Conservation (phyloP, 768 basidiomycete species). For the Phylloporus sp. region DNA sequence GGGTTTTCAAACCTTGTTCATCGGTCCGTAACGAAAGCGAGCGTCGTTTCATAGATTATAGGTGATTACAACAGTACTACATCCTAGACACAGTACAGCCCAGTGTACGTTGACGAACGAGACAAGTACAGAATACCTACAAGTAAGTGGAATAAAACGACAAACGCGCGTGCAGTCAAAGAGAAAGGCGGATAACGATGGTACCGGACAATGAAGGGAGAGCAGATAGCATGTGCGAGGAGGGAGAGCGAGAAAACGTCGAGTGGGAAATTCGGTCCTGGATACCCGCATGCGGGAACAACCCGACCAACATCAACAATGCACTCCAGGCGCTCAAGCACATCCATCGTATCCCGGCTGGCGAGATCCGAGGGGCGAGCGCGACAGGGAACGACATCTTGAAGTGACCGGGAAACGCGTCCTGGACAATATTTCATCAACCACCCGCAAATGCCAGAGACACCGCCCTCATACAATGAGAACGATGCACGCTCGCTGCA, state of each 20-base stretch:
- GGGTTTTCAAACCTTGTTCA: not conserved
- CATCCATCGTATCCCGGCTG: constrained; percentile 32
- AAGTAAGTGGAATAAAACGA: constrained; percentile 24
- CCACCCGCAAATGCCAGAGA: constrained; percentile 21
- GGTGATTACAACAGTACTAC: constrained; percentile 28
- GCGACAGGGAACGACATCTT: constrained; percentile 10
- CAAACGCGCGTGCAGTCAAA: constrained; percentile 19
- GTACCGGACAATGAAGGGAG: constrained; percentile 19
- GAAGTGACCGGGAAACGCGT: constrained; percentile 1
- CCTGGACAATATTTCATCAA: constrained; percentile 21
- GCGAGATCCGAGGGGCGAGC: constrained; percentile 34
- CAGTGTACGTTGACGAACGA: constrained; percentile 26
- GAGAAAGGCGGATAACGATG: constrained; percentile 21
- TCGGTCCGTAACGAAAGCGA: constrained; percentile 12
- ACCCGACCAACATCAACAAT: constrained; percentile 11
- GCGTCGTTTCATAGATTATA: constrained; percentile 26
- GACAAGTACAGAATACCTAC: constrained; percentile 35
- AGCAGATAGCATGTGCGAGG: constrained; percentile 14
- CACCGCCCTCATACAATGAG: constrained; percentile 36
- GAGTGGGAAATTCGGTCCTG: constrained; percentile 17
- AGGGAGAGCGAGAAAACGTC: constrained; percentile 1
- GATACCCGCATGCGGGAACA: constrained; percentile 27
- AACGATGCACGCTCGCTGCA: constrained; percentile 19
- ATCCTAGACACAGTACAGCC: constrained; percentile 30
- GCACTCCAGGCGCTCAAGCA: constrained; percentile 23